Conservation (phyloP, 2,329 filamentous ascomycete species). For the Bertia moriformis region DNA sequence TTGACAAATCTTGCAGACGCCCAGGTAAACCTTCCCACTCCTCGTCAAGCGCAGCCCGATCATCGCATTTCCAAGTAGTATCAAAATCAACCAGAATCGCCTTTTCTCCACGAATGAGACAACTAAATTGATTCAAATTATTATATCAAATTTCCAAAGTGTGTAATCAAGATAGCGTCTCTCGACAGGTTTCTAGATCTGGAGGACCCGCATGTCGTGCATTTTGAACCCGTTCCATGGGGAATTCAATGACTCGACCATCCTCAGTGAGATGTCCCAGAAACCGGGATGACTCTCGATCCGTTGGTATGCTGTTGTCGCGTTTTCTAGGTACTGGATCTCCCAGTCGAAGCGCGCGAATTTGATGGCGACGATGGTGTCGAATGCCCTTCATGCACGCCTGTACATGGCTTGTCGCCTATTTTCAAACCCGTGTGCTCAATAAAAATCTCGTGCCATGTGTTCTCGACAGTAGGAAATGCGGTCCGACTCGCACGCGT, state of each 20-base stretch:
- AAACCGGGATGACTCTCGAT: conserved; percentile 18
- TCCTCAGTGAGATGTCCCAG: conserved; percentile 21
- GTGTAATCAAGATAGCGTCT: conserved; percentile 10
- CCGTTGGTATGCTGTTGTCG: conserved; percentile 20
- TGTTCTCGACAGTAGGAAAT: conserved; percentile 8
- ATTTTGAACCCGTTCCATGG: conserved; percentile 13
- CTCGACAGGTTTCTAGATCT: conserved; percentile 8
- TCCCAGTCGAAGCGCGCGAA: conserved; percentile 22
- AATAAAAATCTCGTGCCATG: conserved; percentile 9
- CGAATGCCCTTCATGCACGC: conserved; percentile 10
- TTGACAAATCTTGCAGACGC: conserved; percentile 3
- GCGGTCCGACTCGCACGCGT: conserved; percentile 4
- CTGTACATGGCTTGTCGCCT: conserved; percentile 8
- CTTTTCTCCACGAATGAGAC: conserved; percentile 8
- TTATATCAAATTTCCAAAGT: conserved; percentile 10
- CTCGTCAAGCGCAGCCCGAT: conserved; percentile 5
- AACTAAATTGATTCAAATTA: conserved; percentile 14
- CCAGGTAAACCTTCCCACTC: conserved; percentile 7
- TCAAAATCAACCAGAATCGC: conserved; percentile 13
- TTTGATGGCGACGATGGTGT: conserved; percentile 13
- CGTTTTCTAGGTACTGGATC: conserved; percentile 16
- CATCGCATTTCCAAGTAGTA: conserved; percentile 9
- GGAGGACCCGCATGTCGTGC: conserved; percentile 9
- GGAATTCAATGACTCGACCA: conserved; percentile 21
- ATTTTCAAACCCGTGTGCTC: conserved; percentile 9